Conservation (phyloP, 345 rosid genomes). For the Noccaea bulbosa region DNA sequence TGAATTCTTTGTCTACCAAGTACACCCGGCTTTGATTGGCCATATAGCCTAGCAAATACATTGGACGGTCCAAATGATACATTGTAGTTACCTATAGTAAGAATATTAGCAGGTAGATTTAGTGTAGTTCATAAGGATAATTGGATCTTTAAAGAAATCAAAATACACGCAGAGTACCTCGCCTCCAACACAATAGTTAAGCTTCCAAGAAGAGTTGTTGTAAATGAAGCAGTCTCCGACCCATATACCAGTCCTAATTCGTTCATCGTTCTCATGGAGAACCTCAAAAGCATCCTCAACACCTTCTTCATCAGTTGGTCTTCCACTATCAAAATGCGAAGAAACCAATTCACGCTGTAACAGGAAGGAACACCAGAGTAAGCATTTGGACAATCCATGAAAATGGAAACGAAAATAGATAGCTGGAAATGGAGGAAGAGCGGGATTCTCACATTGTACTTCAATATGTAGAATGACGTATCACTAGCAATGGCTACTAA, state of each 20-base stretch:
- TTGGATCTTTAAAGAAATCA: slow-evolving; percentile 6
- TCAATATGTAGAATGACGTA: slow-evolving; percentile 90
- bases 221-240: slow-evolving; percentile 99
- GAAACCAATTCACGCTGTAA: slow-evolving; percentile 89
- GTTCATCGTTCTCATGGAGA: slow-evolving; percentile 97
- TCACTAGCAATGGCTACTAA: slow-evolving; percentile 96
- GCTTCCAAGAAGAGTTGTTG: slow-evolving; percentile 97
- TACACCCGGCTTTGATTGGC: slow-evolving; percentile 97
- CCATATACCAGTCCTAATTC: slow-evolving; percentile 98
- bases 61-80: slow-evolving; percentile 99
- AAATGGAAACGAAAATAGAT: not conserved
- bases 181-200: slow-evolving; percentile 99
- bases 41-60: slow-evolving; percentile 98
- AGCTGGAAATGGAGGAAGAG: not conserved
- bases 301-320: slow-evolving; percentile 91
- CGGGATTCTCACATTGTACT: slow-evolving; percentile 71
- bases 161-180: slow-evolving; percentile 63
- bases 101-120: slow-evolving; percentile 17
- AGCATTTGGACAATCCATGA: slow-evolving; percentile 24
- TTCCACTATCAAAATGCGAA: slow-evolving; percentile 85
- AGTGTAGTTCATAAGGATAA: not conserved
- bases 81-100: slow-evolving; percentile 83
- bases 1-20: slow-evolving; percentile 97
- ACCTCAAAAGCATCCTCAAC: slow-evolving; percentile 99
- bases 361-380: slow-evolving; percentile 28